These are phyloP conservation scores for Macadamia tetraphylla DNA, from an alignment of 164 flowering plant species.

Conservation along the genomic window DNA sequence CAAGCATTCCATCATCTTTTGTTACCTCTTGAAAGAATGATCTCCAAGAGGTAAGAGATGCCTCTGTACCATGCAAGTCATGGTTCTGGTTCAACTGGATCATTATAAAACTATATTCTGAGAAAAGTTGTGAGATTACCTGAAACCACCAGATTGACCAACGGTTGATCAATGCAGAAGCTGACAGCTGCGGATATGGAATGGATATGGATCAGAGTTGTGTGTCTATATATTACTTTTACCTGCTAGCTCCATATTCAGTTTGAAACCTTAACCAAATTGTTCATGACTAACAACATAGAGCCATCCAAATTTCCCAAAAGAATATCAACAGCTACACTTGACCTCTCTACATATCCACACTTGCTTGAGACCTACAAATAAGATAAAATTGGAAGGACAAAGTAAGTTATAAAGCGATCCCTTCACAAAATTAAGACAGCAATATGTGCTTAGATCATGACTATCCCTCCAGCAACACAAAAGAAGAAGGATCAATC, in stretches of 20 bases:
- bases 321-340: constrained; percentile 56
- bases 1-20: too few species aligned
- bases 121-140: constrained; percentile 32
- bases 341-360: constrained; percentile 85
- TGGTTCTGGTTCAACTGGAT: too few species aligned
- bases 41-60: too few species aligned
- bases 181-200: constrained; percentile 65
- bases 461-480: not conserved
- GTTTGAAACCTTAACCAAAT: too few species aligned
- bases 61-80: too few species aligned
- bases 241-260: too few species aligned
- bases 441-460: not conserved
- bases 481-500: not conserved
- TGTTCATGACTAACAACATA: constrained; percentile 24
- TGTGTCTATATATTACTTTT: too few species aligned
- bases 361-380: constrained; percentile 63
- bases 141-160: constrained; percentile 41
- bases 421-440: not conserved
- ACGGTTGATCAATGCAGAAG: constrained; percentile 78
- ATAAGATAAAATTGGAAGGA: not conserved
- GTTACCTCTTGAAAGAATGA: too few species aligned
- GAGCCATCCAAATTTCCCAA: constrained; percentile 69
- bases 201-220: too few species aligned
- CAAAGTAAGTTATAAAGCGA: not conserved
- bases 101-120: not conserved